phyloP scores from a whole-genome alignment of 2,329 filamentous ascomycete species.

The Pyrenochaeta sp. region DNA sequence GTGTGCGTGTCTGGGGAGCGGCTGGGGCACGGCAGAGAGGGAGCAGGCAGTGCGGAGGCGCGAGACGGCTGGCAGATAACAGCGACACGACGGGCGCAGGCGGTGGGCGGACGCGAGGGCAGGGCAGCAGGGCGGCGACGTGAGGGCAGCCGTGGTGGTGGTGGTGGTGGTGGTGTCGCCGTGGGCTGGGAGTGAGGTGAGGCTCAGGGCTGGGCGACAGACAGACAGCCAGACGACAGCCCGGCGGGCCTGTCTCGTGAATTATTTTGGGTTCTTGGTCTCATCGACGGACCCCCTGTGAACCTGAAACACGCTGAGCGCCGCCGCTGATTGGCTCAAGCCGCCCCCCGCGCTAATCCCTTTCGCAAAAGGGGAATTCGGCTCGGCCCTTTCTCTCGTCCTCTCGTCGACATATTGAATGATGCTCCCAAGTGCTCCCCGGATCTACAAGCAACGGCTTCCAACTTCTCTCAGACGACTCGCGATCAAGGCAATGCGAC shows the following conservation, averaged over 20 bases:
- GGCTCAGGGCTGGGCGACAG: too few species aligned
- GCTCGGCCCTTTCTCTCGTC: conserved; percentile 1
- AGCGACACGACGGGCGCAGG: too few species aligned
- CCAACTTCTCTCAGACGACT: too few species aligned
- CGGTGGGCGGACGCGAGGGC: conserved; percentile 3
- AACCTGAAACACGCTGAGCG: conserved; percentile 3
- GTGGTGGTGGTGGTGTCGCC: neutral
- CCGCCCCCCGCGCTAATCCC: neutral
- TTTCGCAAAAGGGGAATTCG: conserved; percentile 1
- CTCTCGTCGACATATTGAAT: neutral
- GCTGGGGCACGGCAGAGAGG: conserved; percentile 19
- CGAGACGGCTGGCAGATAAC: too few species aligned
- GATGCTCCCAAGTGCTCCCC: too few species aligned
- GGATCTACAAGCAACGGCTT: too few species aligned
- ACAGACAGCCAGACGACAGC: too few species aligned
- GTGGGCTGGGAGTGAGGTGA: neutral
- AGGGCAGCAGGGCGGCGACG: neutral
- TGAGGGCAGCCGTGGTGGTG: neutral
- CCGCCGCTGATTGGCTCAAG: neutral
- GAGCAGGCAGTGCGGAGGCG: conserved; percentile 26
- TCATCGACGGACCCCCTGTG: conserved; percentile 3
- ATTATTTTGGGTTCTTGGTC: conserved; percentile 7
- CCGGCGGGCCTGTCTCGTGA: neutral
- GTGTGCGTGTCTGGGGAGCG: too few species aligned
- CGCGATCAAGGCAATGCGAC: too few species aligned